Evolutionary conservation across 1,284 basidiomycete genomes (phyloP).

Genomic region (Dichomitus squalens): DNA sequence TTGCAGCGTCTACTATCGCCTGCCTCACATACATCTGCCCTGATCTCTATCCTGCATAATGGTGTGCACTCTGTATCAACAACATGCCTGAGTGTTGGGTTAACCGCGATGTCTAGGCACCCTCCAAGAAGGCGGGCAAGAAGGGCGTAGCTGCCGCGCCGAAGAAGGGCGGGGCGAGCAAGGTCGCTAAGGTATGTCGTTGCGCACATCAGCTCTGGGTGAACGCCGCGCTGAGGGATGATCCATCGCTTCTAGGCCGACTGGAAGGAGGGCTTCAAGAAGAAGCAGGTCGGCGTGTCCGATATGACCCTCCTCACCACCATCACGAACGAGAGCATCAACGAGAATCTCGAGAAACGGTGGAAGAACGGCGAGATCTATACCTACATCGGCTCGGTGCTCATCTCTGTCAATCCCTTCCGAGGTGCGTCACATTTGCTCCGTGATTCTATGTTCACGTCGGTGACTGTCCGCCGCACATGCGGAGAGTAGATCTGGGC

Average conservation of each 20-base stretch:
- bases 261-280: slow-evolving; percentile 98
- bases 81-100: neutral
- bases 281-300: slow-evolving; percentile 95
- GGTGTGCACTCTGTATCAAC: slow-evolving; percentile 13
- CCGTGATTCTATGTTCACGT: neutral
- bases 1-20: slow-evolving; percentile 11
- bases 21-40: slow-evolving; percentile 6
- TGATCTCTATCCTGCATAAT: slow-evolving; percentile 17
- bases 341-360: slow-evolving; percentile 96
- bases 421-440: slow-evolving; percentile 57
- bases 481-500: slow-evolving; percentile 73
- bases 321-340: slow-evolving; percentile 98
- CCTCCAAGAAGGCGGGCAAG: slow-evolving; percentile 91
- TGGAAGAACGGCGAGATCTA: slow-evolving; percentile 98
- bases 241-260: slow-evolving; percentile 66
- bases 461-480: neutral
- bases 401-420: slow-evolving; percentile 99
- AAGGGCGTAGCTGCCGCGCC: slow-evolving; percentile 67
- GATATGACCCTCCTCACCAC: slow-evolving; percentile 99
- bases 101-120: slow-evolving; percentile 55
- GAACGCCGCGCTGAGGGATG: neutral
- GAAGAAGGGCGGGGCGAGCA: slow-evolving; percentile 56
- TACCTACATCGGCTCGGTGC: slow-evolving; percentile 96
- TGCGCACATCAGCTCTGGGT: neutral
- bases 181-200: slow-evolving; percentile 71